Evolutionary conservation across 768 basidiomycete genomes (phyloP).

Genomic region (Lentinus tigrinus): DNA sequence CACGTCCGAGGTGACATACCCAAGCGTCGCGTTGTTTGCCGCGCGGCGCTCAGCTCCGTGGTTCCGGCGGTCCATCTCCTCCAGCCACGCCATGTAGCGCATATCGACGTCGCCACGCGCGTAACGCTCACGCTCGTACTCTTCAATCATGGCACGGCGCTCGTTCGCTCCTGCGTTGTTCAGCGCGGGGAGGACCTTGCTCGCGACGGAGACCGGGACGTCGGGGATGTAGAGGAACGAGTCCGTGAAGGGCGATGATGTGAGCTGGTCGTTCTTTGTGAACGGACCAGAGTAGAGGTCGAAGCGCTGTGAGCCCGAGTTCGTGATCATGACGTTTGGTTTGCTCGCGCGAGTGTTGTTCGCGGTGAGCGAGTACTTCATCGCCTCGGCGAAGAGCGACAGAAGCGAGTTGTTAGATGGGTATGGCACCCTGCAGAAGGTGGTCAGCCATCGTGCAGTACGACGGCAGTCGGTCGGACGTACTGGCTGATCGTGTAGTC

Average conservation of each 20-base stretch:
- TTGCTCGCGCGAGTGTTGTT: constrained; percentile 62
- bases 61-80: constrained; percentile 47
- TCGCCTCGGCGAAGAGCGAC: constrained; percentile 56
- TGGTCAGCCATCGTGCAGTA: background rate
- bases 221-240: constrained; percentile 60
- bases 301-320: constrained; percentile 66
- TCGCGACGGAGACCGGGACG: constrained; percentile 50
- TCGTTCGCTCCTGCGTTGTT: constrained; percentile 45
- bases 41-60: constrained; percentile 39
- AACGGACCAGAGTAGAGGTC: constrained; percentile 69
- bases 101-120: constrained; percentile 48
- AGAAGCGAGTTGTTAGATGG: constrained; percentile 62
- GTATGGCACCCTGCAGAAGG: constrained; percentile 50
- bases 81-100: constrained; percentile 56
- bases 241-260: constrained; percentile 68
- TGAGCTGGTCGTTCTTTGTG: constrained; percentile 79
- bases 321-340: constrained; percentile 63
- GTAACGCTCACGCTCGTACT: constrained; percentile 41
- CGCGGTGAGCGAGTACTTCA: constrained; percentile 54
- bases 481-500: constrained; percentile 69
- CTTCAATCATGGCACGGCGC: constrained; percentile 33
- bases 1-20: constrained; percentile 75
- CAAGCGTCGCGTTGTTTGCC: constrained; percentile 56
- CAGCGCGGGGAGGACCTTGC: constrained; percentile 49
- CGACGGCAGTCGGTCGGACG: background rate